phyloP scores from a whole-genome alignment of 2,329 filamentous ascomycete genomes.

The Fusarium sp. region DNA sequence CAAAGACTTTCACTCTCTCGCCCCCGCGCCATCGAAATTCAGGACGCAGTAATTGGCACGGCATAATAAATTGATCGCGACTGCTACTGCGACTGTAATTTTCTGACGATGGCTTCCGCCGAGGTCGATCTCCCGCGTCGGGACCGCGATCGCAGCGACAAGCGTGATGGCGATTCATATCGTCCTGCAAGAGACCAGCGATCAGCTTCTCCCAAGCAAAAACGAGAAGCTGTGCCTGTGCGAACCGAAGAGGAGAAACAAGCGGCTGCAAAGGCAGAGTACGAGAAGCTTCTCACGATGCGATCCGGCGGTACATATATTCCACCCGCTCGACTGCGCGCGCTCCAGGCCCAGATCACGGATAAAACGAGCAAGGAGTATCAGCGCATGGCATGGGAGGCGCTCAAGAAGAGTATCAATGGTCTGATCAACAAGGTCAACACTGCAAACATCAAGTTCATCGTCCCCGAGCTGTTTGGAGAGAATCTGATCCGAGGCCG shows the following conservation, averaged over 20 bases:
- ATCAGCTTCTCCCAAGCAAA: conserved; percentile 44
- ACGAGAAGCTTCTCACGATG: conserved; percentile 90
- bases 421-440: conserved; percentile 99
- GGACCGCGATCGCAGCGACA: conserved; percentile 48
- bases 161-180: conserved; percentile 63
- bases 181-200: conserved; percentile 52
- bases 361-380: conserved; percentile 97
- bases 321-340: conserved; percentile 87
- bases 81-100: not conserved
- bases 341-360: conserved; percentile 94
- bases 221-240: conserved; percentile 52
- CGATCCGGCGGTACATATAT: conserved; percentile 97
- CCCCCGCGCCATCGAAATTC: conserved; percentile 24
- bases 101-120: conserved; percentile 57
- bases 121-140: conserved; percentile 55
- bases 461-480: conserved; percentile 93
- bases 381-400: conserved; percentile 99
- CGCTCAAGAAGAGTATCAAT: conserved; percentile 98
- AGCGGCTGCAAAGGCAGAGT: conserved; percentile 88
- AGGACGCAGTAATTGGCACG: not conserved
- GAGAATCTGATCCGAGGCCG: conserved; percentile 94
- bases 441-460: conserved; percentile 96
- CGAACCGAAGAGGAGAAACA: conserved; percentile 85
- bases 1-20: conserved; percentile 18
- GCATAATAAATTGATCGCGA: conserved; percentile 6